Evolutionary conservation across 164 flowering plant genomes (phyloP).

Genomic region (Vitis cinerea): DNA sequence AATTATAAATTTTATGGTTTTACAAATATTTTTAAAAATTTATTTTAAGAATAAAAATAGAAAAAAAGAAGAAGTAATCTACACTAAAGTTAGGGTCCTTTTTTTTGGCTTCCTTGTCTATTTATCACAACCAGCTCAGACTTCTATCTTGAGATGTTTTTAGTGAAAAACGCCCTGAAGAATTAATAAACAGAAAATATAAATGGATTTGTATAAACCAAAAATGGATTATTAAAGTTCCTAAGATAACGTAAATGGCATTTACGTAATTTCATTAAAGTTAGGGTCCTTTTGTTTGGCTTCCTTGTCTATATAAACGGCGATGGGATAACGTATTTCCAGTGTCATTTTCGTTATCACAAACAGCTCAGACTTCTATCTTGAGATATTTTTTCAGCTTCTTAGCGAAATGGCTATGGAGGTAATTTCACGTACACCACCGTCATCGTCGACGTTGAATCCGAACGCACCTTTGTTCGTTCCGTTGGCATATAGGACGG

Average conservation of each 20-base stretch:
- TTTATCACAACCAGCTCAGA: neutral
- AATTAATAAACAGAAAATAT: no score
- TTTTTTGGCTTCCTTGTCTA: neutral
- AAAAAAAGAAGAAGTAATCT: no score
- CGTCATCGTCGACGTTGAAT: slow-evolving; percentile 49
- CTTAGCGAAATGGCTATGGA: slow-evolving; percentile 34
- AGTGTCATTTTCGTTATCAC: no score
- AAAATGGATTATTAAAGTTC: no score
- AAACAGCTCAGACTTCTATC: no score
- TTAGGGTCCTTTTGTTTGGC: neutral
- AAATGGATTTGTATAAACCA: no score
- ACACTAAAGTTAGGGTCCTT: neutral
- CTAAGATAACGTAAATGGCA: neutral
- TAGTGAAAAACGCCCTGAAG: no score
- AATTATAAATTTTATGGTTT: no score
- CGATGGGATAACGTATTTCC: no score
- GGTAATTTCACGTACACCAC: slow-evolving; percentile 22
- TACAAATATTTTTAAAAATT: no score
- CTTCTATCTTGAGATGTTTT: neutral
- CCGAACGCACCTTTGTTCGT: slow-evolving; percentile 86
- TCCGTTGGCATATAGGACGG: slow-evolving; percentile 64
- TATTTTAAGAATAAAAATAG: no score
- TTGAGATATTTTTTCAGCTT: neutral
- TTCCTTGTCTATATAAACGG: neutral
- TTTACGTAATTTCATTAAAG: neutral